phyloP scores from a whole-genome alignment of 495 filamentous ascomycete genomes.

The Pseudoneurospora amorphoporcata region DNA sequence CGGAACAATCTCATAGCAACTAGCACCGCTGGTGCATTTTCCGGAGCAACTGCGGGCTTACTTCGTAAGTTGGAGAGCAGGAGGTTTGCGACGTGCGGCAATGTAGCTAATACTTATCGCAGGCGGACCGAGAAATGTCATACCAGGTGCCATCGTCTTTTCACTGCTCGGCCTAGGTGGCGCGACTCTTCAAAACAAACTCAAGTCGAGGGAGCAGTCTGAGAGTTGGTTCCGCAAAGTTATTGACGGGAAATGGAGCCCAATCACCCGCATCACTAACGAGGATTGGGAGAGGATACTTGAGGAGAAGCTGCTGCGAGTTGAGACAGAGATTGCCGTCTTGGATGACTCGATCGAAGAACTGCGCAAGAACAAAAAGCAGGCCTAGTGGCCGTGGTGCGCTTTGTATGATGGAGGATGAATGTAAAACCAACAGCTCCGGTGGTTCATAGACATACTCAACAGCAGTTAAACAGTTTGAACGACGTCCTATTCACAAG shows the following conservation, averaged over 20 bases:
- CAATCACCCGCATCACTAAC: constrained; percentile 64
- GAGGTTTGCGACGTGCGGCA: neutral
- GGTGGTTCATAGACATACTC: neutral
- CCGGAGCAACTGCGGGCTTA: constrained; percentile 55
- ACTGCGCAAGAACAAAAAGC: constrained; percentile 28
- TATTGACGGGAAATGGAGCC: constrained; percentile 66
- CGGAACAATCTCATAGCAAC: constrained; percentile 50
- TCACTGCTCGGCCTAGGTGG: constrained; percentile 28
- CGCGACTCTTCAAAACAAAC: constrained; percentile 19
- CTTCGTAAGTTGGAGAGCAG: constrained; percentile 45
- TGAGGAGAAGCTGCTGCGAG: constrained; percentile 61
- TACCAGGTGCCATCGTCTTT: constrained; percentile 30
- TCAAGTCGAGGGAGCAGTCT: neutral
- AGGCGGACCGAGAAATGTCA: constrained; percentile 34
- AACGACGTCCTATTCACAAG: neutral
- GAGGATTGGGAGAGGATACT: constrained; percentile 70
- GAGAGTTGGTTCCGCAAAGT: constrained; percentile 3
- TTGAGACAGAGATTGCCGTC: constrained; percentile 79
- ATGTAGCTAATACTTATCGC: constrained; percentile 7
- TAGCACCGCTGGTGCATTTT: constrained; percentile 55
- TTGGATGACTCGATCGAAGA: constrained; percentile 73
- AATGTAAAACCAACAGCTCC: neutral
- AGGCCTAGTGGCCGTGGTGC: neutral
- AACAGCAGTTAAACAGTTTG: neutral
- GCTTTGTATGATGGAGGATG: neutral